These are phyloP conservation scores for Phialophora chinensis DNA, from an alignment of 2,329 filamentous ascomycete genomes.

Conservation along the genomic window DNA sequence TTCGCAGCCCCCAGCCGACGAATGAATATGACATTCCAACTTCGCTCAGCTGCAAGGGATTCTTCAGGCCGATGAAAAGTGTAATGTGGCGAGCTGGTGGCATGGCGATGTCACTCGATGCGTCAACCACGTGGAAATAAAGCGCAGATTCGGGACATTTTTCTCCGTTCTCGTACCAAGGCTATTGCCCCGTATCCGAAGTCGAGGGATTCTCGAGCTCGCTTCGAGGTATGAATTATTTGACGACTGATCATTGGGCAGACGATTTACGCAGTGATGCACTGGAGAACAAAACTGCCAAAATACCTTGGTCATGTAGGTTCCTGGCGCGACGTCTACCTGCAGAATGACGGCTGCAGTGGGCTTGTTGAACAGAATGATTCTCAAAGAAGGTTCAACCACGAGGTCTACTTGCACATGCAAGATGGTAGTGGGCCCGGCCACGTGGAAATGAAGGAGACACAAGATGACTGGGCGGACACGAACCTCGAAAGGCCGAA, in stretches of 20 bases:
- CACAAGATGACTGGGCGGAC: neutral
- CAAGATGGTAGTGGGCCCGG: neutral
- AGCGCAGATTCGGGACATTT: neutral
- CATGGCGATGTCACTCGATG: neutral
- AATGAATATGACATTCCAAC: neutral
- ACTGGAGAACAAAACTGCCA: neutral
- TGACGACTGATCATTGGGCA: neutral
- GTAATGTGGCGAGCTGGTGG: neutral
- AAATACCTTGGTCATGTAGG: neutral
- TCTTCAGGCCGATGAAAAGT: neutral
- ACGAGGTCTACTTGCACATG: neutral
- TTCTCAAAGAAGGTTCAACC: neutral
- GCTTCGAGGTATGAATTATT: neutral
- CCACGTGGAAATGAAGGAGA: slow-evolving; percentile 2
- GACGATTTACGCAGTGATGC: neutral
- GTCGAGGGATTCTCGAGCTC: neutral
- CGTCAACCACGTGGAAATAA: slow-evolving; percentile 9
- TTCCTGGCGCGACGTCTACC: neutral
- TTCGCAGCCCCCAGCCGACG: no score
- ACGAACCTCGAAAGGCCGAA: slow-evolving; percentile 9
- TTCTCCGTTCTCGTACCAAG: neutral
- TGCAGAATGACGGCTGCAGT: neutral
- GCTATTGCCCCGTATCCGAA: neutral
- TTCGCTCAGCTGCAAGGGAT: neutral
- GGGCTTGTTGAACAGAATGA: neutral